Evolutionary conservation across 768 basidiomycete species (phyloP), one percentile per base, ranked within the genome.

Genomic region (Amanita polypyramis): DNA sequence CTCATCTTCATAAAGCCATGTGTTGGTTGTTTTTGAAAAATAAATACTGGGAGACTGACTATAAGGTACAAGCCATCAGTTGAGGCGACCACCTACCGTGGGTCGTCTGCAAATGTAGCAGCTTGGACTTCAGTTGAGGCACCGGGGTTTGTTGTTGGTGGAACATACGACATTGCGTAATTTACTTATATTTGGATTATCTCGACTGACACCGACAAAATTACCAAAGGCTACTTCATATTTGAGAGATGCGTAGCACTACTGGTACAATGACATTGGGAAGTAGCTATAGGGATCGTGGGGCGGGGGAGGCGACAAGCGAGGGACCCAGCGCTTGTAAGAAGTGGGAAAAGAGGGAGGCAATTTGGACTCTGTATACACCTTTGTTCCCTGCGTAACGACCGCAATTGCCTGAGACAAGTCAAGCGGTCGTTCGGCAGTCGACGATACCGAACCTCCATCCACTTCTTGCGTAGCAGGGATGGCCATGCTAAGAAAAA

Each of bases 1-100:
- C 41, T 88, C 86, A 58, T 90, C 79, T 62, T 99, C 95, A 59
- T 84, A 80, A 51, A 82, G 79, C 90, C 91, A 98, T 56, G 88
- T 84, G 44, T 76, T 76, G 4, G 79, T 69, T 35, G 73, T 71
- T 57, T 75, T 83, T 45, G 85, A 84, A 61, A 85, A 89, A 65
- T 91, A 84, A 10, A 93, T 77, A 52, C 84, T 76, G 61, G 42
- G 54, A 45, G 57, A 37, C 50, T 52, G 52, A 53, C 53, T 57
- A 52, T 57, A 58, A 52, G 60, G 45, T 40, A 39, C 45, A 39
- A 47, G 43, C 44, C 46, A 47, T 52, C 40, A 47, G 48, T 14
- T 19, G 19, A 19, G 29, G n/a, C 11, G 5, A 21, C 11, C 15
- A 52, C 54, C 49, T 61, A 74, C 75, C 77, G 79, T 50, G 85